Percentiles rank a stretch among this genome's conserved stretches.
These are phyloP conservation scores for Trichoderma reesei DNA, from an alignment of 495 filamentous ascomycete genomes.

Conservation along the genomic window DNA sequence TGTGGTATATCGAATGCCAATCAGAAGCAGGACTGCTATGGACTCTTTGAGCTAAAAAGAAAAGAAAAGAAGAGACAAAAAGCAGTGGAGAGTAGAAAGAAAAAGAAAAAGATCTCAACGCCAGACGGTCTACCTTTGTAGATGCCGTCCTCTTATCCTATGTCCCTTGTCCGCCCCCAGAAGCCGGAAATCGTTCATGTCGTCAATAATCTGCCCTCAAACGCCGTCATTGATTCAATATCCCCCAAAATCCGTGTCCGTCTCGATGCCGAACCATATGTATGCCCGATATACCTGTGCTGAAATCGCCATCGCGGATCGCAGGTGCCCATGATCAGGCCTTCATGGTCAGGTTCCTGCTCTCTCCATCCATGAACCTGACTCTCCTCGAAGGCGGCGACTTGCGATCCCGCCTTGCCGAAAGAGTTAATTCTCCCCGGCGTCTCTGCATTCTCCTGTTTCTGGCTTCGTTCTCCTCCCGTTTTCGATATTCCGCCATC, in stretches of 20 bases:
- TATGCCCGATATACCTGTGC: not conserved
- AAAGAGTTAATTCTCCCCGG: slow-evolving; percentile 21
- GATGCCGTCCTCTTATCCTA: not conserved
- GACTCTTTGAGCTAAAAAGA: too few species aligned
- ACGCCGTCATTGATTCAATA: not conserved
- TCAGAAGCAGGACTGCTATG: too few species aligned
- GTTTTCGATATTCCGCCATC: slow-evolving; percentile 69
- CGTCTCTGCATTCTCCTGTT: slow-evolving; percentile 60
- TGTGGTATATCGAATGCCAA: not conserved
- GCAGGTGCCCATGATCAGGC: not conserved
- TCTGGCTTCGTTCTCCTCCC: slow-evolving; percentile 77
- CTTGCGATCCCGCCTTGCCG: not conserved
- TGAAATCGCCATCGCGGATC: not conserved
- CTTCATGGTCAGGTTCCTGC: slow-evolving; percentile 11
- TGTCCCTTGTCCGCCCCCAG: not conserved
- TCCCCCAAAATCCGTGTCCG: not conserved
- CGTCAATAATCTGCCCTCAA: not conserved
- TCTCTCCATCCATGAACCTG: slow-evolving; percentile 24
- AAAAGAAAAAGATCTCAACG: too few species aligned
- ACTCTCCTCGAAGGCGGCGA: slow-evolving; percentile 17
- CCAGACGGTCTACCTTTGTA: too few species aligned
- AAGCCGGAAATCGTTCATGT: not conserved
- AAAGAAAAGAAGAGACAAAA: too few species aligned
- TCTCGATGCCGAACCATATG: not conserved
- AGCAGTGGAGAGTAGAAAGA: too few species aligned